Base-by-base conservation (phyloP, 306 rosid species). In the Prunus campanulata region DNA sequence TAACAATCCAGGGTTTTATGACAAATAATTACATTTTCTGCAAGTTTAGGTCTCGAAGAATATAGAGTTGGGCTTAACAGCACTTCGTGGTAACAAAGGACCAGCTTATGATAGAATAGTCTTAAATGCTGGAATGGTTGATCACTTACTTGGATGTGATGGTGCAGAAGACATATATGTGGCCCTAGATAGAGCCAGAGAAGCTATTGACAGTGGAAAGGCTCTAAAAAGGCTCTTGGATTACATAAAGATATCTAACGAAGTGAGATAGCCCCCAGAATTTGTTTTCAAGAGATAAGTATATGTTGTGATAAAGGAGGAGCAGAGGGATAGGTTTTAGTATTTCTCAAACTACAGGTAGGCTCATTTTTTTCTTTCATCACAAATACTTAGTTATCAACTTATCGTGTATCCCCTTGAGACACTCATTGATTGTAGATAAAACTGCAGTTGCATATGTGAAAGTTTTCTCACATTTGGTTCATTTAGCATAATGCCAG, bases 91-190 rank as follows among this genome's bases (percentile, higher is more conserved):
- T 67, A 74, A 92, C 78, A 95, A 83, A 80, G 98, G 98, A 64
- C 90, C 98, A 3, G 90, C 97, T n/a, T 95, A 95, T 78, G 98
- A 90, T 78, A 89, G 97, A 50, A 89, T 95, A 55, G 90, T 92
- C 52, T 85, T 95, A 77, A 95, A 95, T 79, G 97, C 98, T 20
- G 98, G 96, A 59, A 78, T 90, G 86, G 95, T 90, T 77, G 97
- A 95, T 88, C 98, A 92, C 84, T 87, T 95, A 87, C 89, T 95
- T 76, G 96, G 98, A 81, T 89, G 87, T 85, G 89, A 87, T 81
- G 97, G 98, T 57, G 96, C 97, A 14, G 93, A 90, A 82, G 96
- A 90, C 77, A 66, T 95, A 77, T 83, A 86, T 6, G 77, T 69
- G 0, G 92, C 98, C 50, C 77, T 95, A 52, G 97, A 89, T 80